Evolutionary conservation across 2,329 filamentous ascomycete genomes (phyloP).

Genomic region (Exophiala xenobiotica): DNA sequence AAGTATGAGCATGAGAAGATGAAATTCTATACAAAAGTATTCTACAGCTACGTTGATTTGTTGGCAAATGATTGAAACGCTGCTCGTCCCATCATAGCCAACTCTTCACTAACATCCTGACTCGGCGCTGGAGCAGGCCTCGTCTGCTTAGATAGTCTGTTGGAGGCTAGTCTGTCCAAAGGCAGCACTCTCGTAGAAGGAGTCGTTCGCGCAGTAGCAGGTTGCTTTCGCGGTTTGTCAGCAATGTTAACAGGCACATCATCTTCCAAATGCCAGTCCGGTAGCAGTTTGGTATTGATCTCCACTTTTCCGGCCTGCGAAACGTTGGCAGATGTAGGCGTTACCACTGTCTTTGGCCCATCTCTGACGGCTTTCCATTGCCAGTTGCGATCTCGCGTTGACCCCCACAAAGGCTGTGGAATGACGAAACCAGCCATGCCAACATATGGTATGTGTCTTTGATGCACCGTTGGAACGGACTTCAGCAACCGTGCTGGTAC

Average conservation of each 20-base stretch:
- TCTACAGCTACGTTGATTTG: conserved; percentile 16
- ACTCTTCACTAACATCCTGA: conserved; percentile 19
- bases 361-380: conserved; percentile 23
- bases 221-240: conserved; percentile 5
- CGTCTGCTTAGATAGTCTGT: not conserved
- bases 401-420: conserved; percentile 6
- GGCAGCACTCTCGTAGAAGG: conserved; percentile 10
- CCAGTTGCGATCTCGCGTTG: conserved; percentile 10
- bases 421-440: conserved; percentile 31
- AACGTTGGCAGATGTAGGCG: conserved; percentile 15
- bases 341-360: conserved; percentile 25
- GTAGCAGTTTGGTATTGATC: conserved; percentile 15
- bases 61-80: conserved; percentile 2
- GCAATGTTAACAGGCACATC: conserved; percentile 18
- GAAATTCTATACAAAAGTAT: conserved; percentile 12
- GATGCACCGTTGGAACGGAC: conserved; percentile 16
- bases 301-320: conserved; percentile 25
- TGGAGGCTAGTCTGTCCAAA: conserved; percentile 3
- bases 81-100: conserved; percentile 10
- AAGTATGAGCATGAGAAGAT: not conserved
- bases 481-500: conserved; percentile 58
- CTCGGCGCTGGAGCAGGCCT: conserved; percentile 11
- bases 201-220: not conserved
- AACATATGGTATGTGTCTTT: conserved; percentile 14
- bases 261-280: conserved; percentile 20